Evolutionary conservation across 495 filamentous ascomycete species (phyloP).

Genomic region (Aspergillus wentii): DNA sequence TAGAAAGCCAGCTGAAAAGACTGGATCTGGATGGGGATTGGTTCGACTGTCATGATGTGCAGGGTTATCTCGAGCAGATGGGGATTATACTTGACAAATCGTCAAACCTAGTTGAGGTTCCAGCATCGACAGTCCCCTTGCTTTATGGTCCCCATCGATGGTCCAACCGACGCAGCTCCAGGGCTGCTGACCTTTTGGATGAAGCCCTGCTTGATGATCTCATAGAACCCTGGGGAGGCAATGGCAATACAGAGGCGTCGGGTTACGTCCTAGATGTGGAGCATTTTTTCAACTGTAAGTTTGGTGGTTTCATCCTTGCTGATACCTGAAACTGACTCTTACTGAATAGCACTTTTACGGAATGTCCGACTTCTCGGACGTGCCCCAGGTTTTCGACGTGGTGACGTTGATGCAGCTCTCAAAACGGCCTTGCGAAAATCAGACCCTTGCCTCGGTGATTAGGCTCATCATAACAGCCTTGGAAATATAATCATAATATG

Average conservation of each 20-base stretch:
- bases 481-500: no score
- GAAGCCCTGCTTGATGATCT: no score
- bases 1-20: conserved; percentile 7
- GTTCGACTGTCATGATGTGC: conserved; percentile 27
- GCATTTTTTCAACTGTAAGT: conserved; percentile 25
- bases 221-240: no score
- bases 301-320: no score
- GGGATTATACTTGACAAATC: conserved; percentile 16
- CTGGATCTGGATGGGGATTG: conserved; percentile 24
- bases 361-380: conserved; percentile 22
- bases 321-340: no score
- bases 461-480: no score
- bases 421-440: conserved; percentile 16
- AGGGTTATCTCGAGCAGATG: conserved; percentile 18
- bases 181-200: no score
- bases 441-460: no score
- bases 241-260: no score
- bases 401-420: conserved; percentile 22
- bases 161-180: no score
- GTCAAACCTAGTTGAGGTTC: conserved; percentile 11
- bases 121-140: no score
- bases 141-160: no score
- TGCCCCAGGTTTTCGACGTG: conserved; percentile 20
- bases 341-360: conserved; percentile 15
- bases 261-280: conserved; percentile 24